A percentile compares a stretch with the other conserved stretches of the same genome.
These are phyloP conservation scores for Fusarium oligoseptatum DNA, from an alignment of 2,329 filamentous ascomycete genomes.

Conservation along the genomic window DNA sequence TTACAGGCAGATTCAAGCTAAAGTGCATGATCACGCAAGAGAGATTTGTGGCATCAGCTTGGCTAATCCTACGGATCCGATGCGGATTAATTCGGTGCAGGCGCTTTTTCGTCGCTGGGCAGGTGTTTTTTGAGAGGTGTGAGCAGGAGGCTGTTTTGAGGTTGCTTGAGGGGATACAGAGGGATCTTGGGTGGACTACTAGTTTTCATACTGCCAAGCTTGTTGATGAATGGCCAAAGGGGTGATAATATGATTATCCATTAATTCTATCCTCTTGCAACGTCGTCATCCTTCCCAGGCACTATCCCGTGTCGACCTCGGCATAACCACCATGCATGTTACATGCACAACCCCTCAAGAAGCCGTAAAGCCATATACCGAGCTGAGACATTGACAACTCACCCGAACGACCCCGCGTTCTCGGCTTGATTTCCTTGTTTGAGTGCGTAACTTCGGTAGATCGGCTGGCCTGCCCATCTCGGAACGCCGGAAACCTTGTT, in stretches of 20 bases:
- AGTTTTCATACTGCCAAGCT: conserved; percentile 36
- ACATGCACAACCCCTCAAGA: not conserved
- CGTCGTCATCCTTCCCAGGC: not conserved
- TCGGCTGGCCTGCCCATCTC: not conserved
- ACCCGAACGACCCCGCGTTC: not conserved
- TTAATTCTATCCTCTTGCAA: not conserved
- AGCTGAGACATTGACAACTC: not conserved
- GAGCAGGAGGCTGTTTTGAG: conserved; percentile 68
- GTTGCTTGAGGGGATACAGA: conserved; percentile 69
- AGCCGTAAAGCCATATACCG: not conserved
- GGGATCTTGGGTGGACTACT: conserved; percentile 74
- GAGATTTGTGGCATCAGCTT: conserved; percentile 42
- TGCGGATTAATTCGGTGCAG: conserved; percentile 40
- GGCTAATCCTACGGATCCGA: conserved; percentile 32
- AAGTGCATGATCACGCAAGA: conserved; percentile 29
- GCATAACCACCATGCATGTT: not conserved
- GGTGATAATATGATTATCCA: not conserved
- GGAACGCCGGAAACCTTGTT: not conserved
- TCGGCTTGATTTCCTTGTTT: not conserved
- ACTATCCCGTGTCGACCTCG: not conserved
- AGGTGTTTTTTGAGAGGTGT: conserved; percentile 58
- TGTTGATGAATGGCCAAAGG: conserved; percentile 34
- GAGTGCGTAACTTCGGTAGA: not conserved
- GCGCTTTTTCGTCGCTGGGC: conserved; percentile 41
- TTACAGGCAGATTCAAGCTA: conserved; percentile 30